These are phyloP conservation scores for Fistulina hepatica DNA, from an alignment of 1,284 basidiomycete genomes.

Conservation along the genomic window DNA sequence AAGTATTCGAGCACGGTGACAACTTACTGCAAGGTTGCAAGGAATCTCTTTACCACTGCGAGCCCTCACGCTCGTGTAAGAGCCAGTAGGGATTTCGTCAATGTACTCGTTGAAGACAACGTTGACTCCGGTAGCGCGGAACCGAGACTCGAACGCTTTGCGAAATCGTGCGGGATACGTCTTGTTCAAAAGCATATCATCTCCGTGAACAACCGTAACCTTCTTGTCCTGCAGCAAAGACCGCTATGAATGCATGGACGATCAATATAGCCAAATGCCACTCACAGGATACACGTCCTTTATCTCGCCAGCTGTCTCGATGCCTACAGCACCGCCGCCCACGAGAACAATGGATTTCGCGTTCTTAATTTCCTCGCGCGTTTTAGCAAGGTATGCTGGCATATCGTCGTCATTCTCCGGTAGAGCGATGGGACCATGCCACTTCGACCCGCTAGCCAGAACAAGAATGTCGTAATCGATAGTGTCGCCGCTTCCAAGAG, in stretches of 20 bases:
- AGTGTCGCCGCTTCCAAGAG: constrained; percentile 35
- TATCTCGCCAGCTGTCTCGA: constrained; percentile 49
- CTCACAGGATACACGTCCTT: constrained; percentile 42
- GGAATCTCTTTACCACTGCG: constrained; percentile 39
- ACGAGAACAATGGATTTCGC: constrained; percentile 45
- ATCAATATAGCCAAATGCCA: constrained; percentile 11
- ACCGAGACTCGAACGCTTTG: constrained; percentile 31
- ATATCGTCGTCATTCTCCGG: constrained; percentile 30
- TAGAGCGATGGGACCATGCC: constrained; percentile 37
- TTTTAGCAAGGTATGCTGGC: constrained; percentile 27
- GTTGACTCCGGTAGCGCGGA: constrained; percentile 35
- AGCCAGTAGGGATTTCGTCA: constrained; percentile 30
- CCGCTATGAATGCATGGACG: neutral
- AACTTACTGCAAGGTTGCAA: constrained; percentile 48
- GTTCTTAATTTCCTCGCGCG: constrained; percentile 32
- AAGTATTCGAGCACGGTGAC: neutral
- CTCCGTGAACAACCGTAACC: constrained; percentile 54
- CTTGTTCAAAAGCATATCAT: constrained; percentile 39
- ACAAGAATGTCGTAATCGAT: constrained; percentile 43
- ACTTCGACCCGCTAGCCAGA: constrained; percentile 42
- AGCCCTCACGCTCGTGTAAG: constrained; percentile 33
- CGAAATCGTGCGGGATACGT: constrained; percentile 49
- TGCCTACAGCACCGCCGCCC: constrained; percentile 56
- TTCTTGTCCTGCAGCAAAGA: constrained; percentile 34
- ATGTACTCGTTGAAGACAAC: constrained; percentile 46